phyloP scores from a whole-genome alignment of 805 yeast genomes.

The Sugiyamaella floridensis region DNA sequence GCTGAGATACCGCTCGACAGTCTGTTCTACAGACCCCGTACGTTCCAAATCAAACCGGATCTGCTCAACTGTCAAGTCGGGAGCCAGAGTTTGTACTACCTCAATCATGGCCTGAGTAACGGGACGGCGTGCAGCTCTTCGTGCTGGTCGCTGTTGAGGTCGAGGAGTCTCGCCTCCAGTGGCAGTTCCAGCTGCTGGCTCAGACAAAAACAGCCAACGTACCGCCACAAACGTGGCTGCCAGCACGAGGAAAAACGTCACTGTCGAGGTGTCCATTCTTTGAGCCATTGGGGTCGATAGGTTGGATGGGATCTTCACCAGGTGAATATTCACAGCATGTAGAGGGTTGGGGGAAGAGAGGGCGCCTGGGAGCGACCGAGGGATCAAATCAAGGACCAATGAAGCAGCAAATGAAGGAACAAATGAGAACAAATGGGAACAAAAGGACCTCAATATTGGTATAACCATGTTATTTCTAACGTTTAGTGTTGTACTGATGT shows the following conservation, averaged over 20 bases:
- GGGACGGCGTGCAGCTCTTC: slow-evolving; percentile 18
- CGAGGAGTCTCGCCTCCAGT: neutral
- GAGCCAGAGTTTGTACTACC: slow-evolving; percentile 77
- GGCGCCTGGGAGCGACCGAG: neutral
- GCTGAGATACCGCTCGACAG: slow-evolving; percentile 64
- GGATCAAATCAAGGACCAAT: no score
- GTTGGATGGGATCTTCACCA: no score
- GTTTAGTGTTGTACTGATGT: no score
- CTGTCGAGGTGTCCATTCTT: slow-evolving; percentile 13
- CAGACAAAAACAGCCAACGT: slow-evolving; percentile 12
- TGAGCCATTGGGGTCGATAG: neutral
- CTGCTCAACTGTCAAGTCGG: slow-evolving; percentile 59
- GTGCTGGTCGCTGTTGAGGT: slow-evolving; percentile 3
- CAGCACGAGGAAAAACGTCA: slow-evolving; percentile 18
- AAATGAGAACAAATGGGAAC: no score
- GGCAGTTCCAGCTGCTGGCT: neutral
- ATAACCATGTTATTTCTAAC: no score
- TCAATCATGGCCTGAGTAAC: slow-evolving; percentile 59
- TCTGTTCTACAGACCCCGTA: slow-evolving; percentile 64
- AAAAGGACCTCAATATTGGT: no score
- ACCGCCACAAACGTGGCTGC: slow-evolving; percentile 20
- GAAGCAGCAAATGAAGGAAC: no score
- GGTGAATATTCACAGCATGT: neutral
- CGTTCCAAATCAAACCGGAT: slow-evolving; percentile 66
- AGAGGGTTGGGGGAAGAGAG: neutral